phyloP scores from a whole-genome alignment of 73 alveolate genomes.

The Diophrys appendiculata region DNA sequence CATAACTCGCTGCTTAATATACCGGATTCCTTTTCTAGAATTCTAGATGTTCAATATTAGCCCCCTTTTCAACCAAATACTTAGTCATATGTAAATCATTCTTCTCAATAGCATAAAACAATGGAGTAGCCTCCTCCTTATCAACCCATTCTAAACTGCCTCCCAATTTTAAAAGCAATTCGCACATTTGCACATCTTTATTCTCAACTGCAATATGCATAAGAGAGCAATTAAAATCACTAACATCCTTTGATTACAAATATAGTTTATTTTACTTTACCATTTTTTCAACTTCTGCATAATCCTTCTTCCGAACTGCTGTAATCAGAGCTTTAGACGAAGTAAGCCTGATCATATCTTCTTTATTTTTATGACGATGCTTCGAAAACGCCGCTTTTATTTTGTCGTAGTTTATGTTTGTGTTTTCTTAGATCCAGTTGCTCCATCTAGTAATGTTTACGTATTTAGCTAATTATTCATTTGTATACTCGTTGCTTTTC shows the following conservation, averaged over 20 bases:
- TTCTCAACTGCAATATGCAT: conserved; percentile 73
- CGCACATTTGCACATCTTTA: conserved; percentile 64
- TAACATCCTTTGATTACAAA: conserved; percentile 25
- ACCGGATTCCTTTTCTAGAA: conserved; percentile 73
- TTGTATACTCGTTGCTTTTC: too few relatives aligned
- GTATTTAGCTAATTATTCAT: too few relatives aligned
- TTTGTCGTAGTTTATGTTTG: too few relatives aligned
- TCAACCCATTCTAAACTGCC: conserved; percentile 71
- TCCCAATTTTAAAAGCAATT: conserved; percentile 60
- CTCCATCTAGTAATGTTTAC: too few relatives aligned
- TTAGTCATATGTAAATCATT: conserved; percentile 58
- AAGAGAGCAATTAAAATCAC: conserved; percentile 34
- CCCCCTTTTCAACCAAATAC: conserved; percentile 70
- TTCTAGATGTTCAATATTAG: conserved; percentile 73
- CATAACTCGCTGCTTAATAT: conserved; percentile 72
- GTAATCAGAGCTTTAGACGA: conserved; percentile 26
- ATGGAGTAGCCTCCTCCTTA: conserved; percentile 78
- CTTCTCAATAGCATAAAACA: conserved; percentile 72
- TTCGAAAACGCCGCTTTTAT: too few relatives aligned
- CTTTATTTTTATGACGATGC: too few relatives aligned
- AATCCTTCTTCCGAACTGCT: conserved; percentile 34
- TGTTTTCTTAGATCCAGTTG: too few relatives aligned
- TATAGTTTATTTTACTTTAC: conserved; percentile 24
- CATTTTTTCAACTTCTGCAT: conserved; percentile 24
- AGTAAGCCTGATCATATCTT: conserved; percentile 33